A percentile compares a stretch with the other conserved stretches of the same genome.
Evolutionary conservation across 2,329 filamentous ascomycete genomes (phyloP).

Genomic region (Arthrobotrys iridis): DNA sequence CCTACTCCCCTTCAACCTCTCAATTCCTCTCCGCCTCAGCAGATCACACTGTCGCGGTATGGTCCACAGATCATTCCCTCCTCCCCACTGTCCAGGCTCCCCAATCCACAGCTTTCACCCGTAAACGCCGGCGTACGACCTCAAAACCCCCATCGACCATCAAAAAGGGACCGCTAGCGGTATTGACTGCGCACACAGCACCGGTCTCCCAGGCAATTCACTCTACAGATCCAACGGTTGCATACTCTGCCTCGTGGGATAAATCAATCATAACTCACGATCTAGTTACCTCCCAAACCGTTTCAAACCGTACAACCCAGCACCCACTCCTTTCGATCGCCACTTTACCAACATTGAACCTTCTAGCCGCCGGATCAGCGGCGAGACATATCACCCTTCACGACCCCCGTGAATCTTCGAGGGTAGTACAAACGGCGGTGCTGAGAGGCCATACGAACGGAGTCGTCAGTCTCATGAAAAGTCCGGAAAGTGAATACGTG

Average conservation of each 20-base stretch:
- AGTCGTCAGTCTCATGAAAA: constrained; percentile 69
- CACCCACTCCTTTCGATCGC: constrained; percentile 83
- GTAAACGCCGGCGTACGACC: constrained; percentile 78
- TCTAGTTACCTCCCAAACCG: constrained; percentile 79
- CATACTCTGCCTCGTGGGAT: constrained; percentile 90
- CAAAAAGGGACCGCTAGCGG: constrained; percentile 80
- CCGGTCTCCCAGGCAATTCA: constrained; percentile 84
- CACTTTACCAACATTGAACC: constrained; percentile 73
- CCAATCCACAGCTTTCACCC: constrained; percentile 67
- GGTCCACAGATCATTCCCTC: constrained; percentile 81
- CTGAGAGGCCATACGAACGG: constrained; percentile 63
- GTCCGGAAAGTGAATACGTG: constrained; percentile 78
- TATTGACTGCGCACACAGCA: constrained; percentile 76
- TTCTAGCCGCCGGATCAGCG: constrained; percentile 66
- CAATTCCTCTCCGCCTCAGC: constrained; percentile 85
- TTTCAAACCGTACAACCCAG: constrained; percentile 83
- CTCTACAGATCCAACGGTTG: constrained; percentile 86
- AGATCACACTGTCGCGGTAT: constrained; percentile 86
- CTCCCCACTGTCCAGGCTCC: constrained; percentile 68
- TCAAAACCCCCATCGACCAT: constrained; percentile 68
- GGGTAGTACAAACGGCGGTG: constrained; percentile 68
- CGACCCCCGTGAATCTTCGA: constrained; percentile 82
- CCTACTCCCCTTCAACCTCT: constrained; percentile 68
- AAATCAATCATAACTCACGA: constrained; percentile 92
- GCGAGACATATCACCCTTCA: constrained; percentile 89